phyloP scores from a whole-genome alignment of 345 rosid genomes.

The Microcos paniculata region DNA sequence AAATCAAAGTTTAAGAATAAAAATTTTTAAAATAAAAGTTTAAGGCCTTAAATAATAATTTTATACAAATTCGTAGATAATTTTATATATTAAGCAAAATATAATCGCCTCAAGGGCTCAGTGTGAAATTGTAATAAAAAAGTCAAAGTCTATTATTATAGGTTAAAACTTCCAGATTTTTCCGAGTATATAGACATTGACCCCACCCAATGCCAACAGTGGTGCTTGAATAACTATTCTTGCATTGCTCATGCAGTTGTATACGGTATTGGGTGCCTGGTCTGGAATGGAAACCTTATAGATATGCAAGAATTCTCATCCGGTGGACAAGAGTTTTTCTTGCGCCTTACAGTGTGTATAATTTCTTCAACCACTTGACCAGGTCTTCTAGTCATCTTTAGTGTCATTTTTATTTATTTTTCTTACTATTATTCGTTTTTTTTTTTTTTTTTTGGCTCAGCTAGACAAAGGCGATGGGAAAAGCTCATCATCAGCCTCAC shows the following conservation, averaged over 20 bases:
- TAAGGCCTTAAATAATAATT: no score
- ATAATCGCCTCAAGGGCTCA: no score
- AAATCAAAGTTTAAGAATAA: no score
- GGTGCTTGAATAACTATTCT: slow-evolving; percentile 52
- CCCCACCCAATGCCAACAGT: slow-evolving; percentile 27
- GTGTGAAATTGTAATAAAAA: no score
- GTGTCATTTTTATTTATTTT: no score
- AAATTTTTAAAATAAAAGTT: no score
- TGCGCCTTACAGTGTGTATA: slow-evolving; percentile 41
- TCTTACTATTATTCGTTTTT: background rate
- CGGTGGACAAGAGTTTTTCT: slow-evolving; percentile 30
- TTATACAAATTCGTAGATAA: no score
- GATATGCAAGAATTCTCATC: slow-evolving; percentile 43
- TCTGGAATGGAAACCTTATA: slow-evolving; percentile 50
- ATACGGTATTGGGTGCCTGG: slow-evolving; percentile 47
- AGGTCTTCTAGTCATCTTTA: no score
- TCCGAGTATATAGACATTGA: background rate
- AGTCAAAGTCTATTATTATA: no score
- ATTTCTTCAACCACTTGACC: no score
- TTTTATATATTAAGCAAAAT: no score
- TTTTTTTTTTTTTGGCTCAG: no score
- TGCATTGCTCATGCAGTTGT: slow-evolving; percentile 51
- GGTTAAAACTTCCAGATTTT: slow-evolving; percentile 48
- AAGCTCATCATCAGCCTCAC: background rate
- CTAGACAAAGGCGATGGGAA: background rate